Base-by-base conservation (phyloP, 2,329 filamentous ascomycete species). In the Colletotrichum paranaense region DNA sequence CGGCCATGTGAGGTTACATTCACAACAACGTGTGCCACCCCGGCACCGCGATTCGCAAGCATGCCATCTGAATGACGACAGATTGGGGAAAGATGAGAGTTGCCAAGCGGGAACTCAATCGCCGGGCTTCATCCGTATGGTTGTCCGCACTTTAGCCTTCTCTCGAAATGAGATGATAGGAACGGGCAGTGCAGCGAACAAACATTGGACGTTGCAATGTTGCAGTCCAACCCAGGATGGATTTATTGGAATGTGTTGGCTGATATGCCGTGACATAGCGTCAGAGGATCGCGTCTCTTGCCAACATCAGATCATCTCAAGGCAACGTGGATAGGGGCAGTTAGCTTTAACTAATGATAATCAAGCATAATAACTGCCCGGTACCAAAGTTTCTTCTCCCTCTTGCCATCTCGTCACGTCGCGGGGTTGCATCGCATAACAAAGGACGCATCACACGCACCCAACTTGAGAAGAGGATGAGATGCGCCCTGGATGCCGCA, bases 301-400 rank as follows among this genome's bases (percentile, higher is more conserved):
- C 14, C 60, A 28, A n/a, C 4, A 55, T 67, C 62, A 67, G 56
- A 60, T 62, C 68, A 71, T 71, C 32, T 12, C 24, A 60, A 56
- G 16, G 24, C 24, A 60, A 67, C 12, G 19, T 26, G n/a, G n/a
- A n/a, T n/a, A 26, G 38, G 38, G 64, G 19, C 2, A 24, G 26
- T 3, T 16, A 14, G 19, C 8, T 22, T 8, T 11, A 22, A 4
- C 62, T 26, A 8, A 28, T 24, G 22, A 24, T 24, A 46, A 59
- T 57, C 42, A 59, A 32, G 32, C 63, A 56, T 32, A 35, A 67
- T 19, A 42, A 49, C 55, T 38, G 24, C 9, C 56, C 49, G 42
- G 35, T 56, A 68, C 56, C 35, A 52, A 71, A 32, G 14, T 38
- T 24, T 22, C 46, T 30, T 49, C 42, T n/a, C 22, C 12, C 46